phyloP scores from a whole-genome alignment of 371 early-diverging fungal genomes.

The Cokeromyces recurvatus region DNA sequence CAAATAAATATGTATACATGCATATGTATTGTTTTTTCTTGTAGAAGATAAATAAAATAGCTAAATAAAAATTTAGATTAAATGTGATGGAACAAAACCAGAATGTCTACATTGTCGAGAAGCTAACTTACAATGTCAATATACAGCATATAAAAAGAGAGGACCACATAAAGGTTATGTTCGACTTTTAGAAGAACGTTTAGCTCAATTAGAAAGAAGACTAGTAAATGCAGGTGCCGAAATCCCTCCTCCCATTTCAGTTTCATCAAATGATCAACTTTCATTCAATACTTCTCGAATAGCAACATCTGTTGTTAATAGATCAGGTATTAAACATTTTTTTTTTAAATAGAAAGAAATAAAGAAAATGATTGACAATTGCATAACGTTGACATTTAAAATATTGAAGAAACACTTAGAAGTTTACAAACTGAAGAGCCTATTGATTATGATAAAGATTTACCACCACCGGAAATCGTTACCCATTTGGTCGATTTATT shows the following conservation, averaged over 20 bases:
- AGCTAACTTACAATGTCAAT: slow-evolving; percentile 62
- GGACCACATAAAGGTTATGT: slow-evolving; percentile 80
- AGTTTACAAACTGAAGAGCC: too few relatives aligned
- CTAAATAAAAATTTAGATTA: slow-evolving; percentile 38
- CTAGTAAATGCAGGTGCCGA: slow-evolving; percentile 22
- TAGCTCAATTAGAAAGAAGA: slow-evolving; percentile 61
- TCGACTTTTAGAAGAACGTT: slow-evolving; percentile 64
- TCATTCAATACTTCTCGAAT: background rate
- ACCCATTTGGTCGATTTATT: slow-evolving; percentile 55
- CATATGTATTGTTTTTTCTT: background rate
- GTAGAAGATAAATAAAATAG: background rate
- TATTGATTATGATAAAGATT: too few relatives aligned
- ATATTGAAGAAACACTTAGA: too few relatives aligned
- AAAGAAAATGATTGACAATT: too few relatives aligned
- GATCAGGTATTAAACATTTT: too few relatives aligned
- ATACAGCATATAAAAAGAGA: slow-evolving; percentile 72
- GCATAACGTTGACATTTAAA: too few relatives aligned
- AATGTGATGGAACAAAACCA: slow-evolving; percentile 80
- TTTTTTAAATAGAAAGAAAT: too few relatives aligned
- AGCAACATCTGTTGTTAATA: too few relatives aligned
- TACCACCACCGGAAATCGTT: slow-evolving; percentile 44
- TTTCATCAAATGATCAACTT: background rate
- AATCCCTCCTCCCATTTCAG: slow-evolving; percentile 6
- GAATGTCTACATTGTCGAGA: slow-evolving; percentile 77
- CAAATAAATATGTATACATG: too few relatives aligned